Conservation (phyloP, 106 monocot species). For the Dendrobium nobile region DNA sequence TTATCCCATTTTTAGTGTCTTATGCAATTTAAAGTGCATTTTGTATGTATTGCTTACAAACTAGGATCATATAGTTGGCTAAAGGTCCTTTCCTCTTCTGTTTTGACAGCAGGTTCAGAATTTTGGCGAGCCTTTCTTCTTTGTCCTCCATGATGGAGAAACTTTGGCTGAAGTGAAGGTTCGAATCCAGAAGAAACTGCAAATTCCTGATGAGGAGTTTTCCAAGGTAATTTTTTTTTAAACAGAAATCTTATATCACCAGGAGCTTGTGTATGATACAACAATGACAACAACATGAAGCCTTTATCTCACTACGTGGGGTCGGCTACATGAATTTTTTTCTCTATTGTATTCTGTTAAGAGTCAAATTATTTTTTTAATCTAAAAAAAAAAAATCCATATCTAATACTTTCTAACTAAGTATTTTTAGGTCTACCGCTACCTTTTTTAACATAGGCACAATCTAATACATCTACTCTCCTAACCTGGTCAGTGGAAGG, state of each 20-base stretch:
- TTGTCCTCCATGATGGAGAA: constrained; percentile 90
- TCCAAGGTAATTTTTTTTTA: constrained; percentile 47
- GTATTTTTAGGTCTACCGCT: no score
- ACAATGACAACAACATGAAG: background rate
- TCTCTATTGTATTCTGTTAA: no score
- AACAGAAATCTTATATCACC: background rate
- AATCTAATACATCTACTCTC: no score
- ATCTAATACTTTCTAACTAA: no score
- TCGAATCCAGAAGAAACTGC: constrained; percentile 88
- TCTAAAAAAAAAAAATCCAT: no score
- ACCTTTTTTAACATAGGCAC: no score
- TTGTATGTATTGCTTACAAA: background rate
- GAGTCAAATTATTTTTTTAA: no score
- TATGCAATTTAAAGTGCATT: background rate
- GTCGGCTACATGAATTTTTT: no score
- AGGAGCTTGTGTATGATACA: background rate
- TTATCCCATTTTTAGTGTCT: background rate
- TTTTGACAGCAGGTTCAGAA: constrained; percentile 75
- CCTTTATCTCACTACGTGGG: no score
- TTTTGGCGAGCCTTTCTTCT: constrained; percentile 97
- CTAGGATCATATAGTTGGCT: background rate
- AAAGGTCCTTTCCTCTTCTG: background rate
- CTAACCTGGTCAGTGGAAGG: no score
- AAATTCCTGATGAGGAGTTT: constrained; percentile 93
- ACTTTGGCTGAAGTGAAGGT: constrained; percentile 74